A percentile compares a stretch with the other conserved stretches of the same genome.
These are phyloP conservation scores for Verbascum thapsus DNA, from an alignment of 257 asterid species.

Conservation along the genomic window DNA sequence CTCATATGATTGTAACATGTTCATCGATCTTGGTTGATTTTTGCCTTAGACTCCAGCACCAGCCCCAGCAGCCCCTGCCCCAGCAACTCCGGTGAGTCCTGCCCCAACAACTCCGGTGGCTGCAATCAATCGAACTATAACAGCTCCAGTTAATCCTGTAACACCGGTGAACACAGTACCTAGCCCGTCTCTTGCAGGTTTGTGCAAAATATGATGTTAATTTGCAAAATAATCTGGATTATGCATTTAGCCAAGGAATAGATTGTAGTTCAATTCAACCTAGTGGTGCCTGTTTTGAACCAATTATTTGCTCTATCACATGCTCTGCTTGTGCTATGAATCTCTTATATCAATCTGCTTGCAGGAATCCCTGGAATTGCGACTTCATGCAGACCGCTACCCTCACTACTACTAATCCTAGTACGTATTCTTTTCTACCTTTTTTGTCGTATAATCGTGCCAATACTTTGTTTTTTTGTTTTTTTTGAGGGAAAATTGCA, in stretches of 20 bases:
- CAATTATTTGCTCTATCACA: constrained; percentile 58
- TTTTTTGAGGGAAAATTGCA: too few species aligned
- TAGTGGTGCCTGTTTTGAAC: constrained; percentile 78
- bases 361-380: constrained; percentile 80
- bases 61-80: constrained; percentile 32
- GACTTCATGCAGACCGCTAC: constrained; percentile 70
- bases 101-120: constrained; percentile 33
- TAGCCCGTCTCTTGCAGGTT: constrained; percentile 50
- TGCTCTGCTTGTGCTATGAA: constrained; percentile 88
- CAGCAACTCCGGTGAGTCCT: constrained; percentile 30
- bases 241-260: constrained; percentile 69
- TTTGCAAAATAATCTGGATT: constrained; percentile 72
- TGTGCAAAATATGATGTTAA: constrained; percentile 60
- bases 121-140: constrained; percentile 25
- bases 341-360: constrained; percentile 75
- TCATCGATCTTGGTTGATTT: constrained; percentile 28
- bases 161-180: constrained; percentile 42
- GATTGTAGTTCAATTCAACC: constrained; percentile 73
- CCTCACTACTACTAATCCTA: constrained; percentile 61
- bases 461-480: too few species aligned
- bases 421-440: constrained; percentile 42
- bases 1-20: too few species aligned
- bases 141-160: constrained; percentile 32
- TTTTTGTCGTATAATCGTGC: neutral
- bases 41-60: constrained; percentile 54